A percentile compares a stretch with the other conserved stretches of the same genome.
phyloP scores from a whole-genome alignment of 2,329 filamentous ascomycete genomes.

The Pyricularia pennisetigena region DNA sequence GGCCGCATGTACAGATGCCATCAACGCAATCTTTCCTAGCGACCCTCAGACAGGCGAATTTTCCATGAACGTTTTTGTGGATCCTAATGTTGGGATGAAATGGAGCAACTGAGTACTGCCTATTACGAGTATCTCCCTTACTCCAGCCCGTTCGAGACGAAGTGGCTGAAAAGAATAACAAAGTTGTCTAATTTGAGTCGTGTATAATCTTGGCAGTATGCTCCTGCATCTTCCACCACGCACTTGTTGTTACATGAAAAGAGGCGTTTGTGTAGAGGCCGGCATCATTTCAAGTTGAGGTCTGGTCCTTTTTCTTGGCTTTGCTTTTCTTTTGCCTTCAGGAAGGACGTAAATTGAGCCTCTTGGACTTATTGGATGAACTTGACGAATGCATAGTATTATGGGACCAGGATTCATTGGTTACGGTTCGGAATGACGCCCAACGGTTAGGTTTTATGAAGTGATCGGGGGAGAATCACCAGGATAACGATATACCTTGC shows the following conservation, averaged over 20 bases:
- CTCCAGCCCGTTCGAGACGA: neutral
- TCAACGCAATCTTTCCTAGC: constrained; percentile 20
- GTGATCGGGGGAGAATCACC: neutral
- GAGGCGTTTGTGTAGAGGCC: neutral
- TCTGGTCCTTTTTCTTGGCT: neutral
- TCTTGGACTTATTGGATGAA: neutral
- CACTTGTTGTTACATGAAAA: neutral
- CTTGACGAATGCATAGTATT: neutral
- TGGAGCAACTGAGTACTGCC: constrained; percentile 12
- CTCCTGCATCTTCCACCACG: neutral
- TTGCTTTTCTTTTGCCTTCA: neutral
- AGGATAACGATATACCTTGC: neutral
- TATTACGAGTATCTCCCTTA: neutral
- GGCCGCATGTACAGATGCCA: neutral
- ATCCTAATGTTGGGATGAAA: constrained; percentile 22
- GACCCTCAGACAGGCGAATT: constrained; percentile 28
- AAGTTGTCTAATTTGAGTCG: neutral
- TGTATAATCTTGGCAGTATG: neutral
- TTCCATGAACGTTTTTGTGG: constrained; percentile 25
- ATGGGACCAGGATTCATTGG: neutral
- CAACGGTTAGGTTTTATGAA: neutral
- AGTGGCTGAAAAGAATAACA: neutral
- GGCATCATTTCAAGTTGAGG: neutral
- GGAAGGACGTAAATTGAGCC: neutral
- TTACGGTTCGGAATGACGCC: neutral